Evolutionary conservation across 768 basidiomycete genomes (phyloP), one percentile per base, ranked within the genome.

Genomic region (Tephrocybe sp.): DNA sequence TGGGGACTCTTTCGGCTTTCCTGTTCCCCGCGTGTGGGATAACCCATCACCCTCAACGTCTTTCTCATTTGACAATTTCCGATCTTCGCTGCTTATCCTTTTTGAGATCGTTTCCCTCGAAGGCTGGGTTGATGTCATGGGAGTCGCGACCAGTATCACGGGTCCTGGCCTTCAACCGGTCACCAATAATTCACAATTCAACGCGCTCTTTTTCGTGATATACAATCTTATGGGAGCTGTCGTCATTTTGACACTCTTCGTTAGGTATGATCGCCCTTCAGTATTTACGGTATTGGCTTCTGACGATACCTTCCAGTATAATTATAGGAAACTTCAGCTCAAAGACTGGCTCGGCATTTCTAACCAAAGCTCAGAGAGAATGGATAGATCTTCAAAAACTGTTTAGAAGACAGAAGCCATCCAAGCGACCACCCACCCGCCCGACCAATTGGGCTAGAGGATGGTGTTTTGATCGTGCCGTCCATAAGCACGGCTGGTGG

Each of bases 91-190:
- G 33, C 77, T 97, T 45, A 97, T 97, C 60, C 77, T 97, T 1
- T 97, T 97, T 59, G 95, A 98, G 69, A 93, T 95, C 56, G 91
- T 97, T 19, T 95, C 94, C 0, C 71, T 97, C 42, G 94, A 95
- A 69, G 95, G 95, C 2, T 97, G 94, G 95, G 79, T 90, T n/a
- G 91, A 94, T 61, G 95, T 94, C 42, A 88, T 97, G 87, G 70
- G 68, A 30, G 77, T 85, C 21, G 86, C 86, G 1, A 88, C 88
- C 65, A 82, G 84, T 53, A 87, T 97, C 55, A 84, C 80, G 1
- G 90, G 86, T 4, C 62, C 55, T 18, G 81, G 82, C 23, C 68
- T 67, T 47, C 93, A 97, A 62, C 90, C 92, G 0, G 68, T 77
- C 50, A 75, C 69, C 33, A 88, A 94, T 53, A 80, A 77, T 1